phyloP scores from a whole-genome alignment of 306 rosid species.

The Geum urbanum region DNA sequence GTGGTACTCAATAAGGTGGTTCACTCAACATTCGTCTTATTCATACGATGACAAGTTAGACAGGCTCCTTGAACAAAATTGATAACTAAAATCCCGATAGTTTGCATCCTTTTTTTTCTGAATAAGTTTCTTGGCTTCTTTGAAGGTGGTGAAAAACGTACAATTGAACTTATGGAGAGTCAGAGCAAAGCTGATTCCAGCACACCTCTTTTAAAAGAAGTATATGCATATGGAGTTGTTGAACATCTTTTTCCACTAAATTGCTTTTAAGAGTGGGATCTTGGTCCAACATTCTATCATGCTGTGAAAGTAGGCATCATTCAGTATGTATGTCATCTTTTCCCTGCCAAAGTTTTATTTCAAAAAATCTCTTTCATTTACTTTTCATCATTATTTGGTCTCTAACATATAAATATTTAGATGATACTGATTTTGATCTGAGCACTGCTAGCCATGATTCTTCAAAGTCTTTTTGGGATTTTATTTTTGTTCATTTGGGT shows the following conservation, averaged over 20 bases:
- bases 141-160: slow-evolving; percentile 88
- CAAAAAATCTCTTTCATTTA: not conserved
- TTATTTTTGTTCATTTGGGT: no score
- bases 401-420: slow-evolving; percentile 45
- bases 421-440: slow-evolving; percentile 95
- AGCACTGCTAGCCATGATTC: slow-evolving; percentile 91
- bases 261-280: slow-evolving; percentile 72
- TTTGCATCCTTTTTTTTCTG: slow-evolving; percentile 7
- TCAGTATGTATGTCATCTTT: slow-evolving; percentile 76
- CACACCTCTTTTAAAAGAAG: slow-evolving; percentile 76
- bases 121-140: slow-evolving; percentile 20
- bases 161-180: slow-evolving; percentile 83
- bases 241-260: slow-evolving; percentile 96
- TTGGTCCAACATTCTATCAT: slow-evolving; percentile 85
- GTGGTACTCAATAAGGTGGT: no score
- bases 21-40: no score
- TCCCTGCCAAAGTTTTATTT: slow-evolving; percentile 26
- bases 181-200: slow-evolving; percentile 55
- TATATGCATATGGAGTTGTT: slow-evolving; percentile 80
- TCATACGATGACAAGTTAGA: not conserved
- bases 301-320: slow-evolving; percentile 98
- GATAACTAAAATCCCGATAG: slow-evolving; percentile 8
- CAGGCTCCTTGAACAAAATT: slow-evolving; percentile 1
- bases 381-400: slow-evolving; percentile 20
- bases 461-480: slow-evolving; percentile 64